phyloP scores from a whole-genome alignment of 768 basidiomycete species.

The Botryobasidium botryosum region DNA sequence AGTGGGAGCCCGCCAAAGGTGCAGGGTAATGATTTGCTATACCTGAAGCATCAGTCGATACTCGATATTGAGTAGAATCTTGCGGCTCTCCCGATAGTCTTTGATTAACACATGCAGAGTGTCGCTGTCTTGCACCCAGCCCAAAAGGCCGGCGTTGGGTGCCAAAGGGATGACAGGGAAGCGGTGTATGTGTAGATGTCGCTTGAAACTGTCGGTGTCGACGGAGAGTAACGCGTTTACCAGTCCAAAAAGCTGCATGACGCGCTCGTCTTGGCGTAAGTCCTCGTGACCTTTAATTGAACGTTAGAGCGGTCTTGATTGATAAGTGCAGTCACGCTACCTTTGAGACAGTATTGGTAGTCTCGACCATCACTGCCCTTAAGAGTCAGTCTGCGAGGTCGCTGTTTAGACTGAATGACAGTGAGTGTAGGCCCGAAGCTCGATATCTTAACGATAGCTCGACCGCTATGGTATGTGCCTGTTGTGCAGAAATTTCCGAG shows the following conservation, averaged over 20 bases:
- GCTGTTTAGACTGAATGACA: slow-evolving; percentile 93
- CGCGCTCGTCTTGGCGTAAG: slow-evolving; percentile 93
- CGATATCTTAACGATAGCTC: slow-evolving; percentile 60
- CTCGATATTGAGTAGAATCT: slow-evolving; percentile 94
- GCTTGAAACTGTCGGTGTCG: slow-evolving; percentile 89
- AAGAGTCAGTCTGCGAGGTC: slow-evolving; percentile 73
- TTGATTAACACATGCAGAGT: slow-evolving; percentile 92
- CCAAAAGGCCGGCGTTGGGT: slow-evolving; percentile 84
- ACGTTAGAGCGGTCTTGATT: background rate
- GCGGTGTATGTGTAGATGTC: slow-evolving; percentile 85
- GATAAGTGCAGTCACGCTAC: slow-evolving; percentile 21
- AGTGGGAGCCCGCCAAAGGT: background rate
- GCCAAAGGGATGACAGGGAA: slow-evolving; percentile 89
- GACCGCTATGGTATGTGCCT: slow-evolving; percentile 89
- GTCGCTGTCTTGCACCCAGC: slow-evolving; percentile 93
- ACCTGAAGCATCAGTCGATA: slow-evolving; percentile 98
- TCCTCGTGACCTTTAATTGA: slow-evolving; percentile 74
- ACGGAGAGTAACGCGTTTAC: slow-evolving; percentile 88
- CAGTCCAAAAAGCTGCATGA: slow-evolving; percentile 97
- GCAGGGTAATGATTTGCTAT: slow-evolving; percentile 12
- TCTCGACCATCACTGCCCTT: slow-evolving; percentile 87
- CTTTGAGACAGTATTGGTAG: slow-evolving; percentile 85
- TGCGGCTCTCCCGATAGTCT: slow-evolving; percentile 89
- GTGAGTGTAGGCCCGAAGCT: slow-evolving; percentile 80
- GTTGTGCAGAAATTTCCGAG: background rate